Evolutionary conservation across 306 rosid genomes (phyloP).

Genomic region (Rosa chinensis): DNA sequence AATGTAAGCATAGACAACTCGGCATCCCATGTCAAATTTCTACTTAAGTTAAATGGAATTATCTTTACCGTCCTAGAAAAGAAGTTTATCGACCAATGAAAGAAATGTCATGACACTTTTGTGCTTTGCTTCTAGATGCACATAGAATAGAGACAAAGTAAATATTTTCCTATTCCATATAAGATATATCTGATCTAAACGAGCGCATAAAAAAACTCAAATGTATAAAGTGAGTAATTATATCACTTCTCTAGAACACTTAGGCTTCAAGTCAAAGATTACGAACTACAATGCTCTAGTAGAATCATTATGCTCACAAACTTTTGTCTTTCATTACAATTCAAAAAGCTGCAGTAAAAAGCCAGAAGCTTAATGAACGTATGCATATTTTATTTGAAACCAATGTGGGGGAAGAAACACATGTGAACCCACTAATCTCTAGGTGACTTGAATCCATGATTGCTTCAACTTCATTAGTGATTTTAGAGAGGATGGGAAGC

Average conservation of each 20-base stretch:
- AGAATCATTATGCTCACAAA: constrained; percentile 33
- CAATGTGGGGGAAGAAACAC: constrained; percentile 8
- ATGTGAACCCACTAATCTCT: constrained; percentile 30
- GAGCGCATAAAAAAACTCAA: background rate
- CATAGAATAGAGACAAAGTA: constrained; percentile 15
- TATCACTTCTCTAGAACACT: constrained; percentile 22
- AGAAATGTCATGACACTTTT: background rate
- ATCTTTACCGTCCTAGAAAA: too few relatives aligned
- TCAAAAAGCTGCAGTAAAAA: constrained; percentile 13
- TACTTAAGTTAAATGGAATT: too few relatives aligned
- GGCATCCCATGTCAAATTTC: too few relatives aligned
- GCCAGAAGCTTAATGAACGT: constrained; percentile 3
- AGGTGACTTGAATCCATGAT: constrained; percentile 25
- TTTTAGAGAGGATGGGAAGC: constrained; percentile 1
- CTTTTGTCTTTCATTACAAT: constrained; percentile 23
- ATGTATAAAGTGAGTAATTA: background rate
- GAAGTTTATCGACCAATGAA: too few relatives aligned
- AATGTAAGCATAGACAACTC: too few relatives aligned
- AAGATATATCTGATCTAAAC: background rate
- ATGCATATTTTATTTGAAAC: background rate
- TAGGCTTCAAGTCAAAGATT: constrained; percentile 40
- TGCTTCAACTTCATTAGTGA: constrained; percentile 16
- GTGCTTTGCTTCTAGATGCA: background rate
- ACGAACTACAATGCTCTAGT: constrained; percentile 18
- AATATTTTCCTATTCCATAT: constrained; percentile 10